Evolutionary conservation across 2,329 filamentous ascomycete species (phyloP), one percentile per base, ranked within the genome.

Genomic region (Fusarium sp.): DNA sequence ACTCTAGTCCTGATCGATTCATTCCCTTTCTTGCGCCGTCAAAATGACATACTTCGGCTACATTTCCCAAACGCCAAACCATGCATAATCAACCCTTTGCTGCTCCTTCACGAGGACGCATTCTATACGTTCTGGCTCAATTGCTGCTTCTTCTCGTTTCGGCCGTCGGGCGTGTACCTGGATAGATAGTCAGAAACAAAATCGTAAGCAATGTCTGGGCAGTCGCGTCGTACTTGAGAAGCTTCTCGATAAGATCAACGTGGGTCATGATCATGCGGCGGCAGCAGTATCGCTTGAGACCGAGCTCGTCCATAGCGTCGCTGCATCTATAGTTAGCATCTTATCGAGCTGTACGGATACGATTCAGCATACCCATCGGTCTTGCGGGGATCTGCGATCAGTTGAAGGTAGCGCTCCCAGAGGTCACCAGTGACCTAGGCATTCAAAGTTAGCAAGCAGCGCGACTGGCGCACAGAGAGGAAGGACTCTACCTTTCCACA

Each of bases 201-300:
- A 15, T 15, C 22, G 4, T 7, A 6, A 34, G 10, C 7, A 12
- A 13, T 22, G 24, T 40, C 25, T 24, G 32, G n/a, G 31, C 24
- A 15, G 35, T 31, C 28, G 36, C 24, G 34, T 52, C 86, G 70
- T 88, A 96, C 91, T 94, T 92, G 67, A 99, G 87, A 46, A 99
- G 87, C 81, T 99, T 99, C 84, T 99, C 95, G 71, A 99, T 97
- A 62, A 99, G 84, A 77, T 99, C 95, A 72, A 99, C 95, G 79
- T 99, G 95, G 58, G 95, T 99, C 91, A 99, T 97, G 78, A 99
- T 88, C 95, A 99, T 99, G 74, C 95, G 91, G 71, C 95, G 91
- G 82, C 95, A 99, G 86, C 95, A 99, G 83, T 99, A 99, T 70
- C 95, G 88, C 79, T 92, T 94, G 74, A 96, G 90, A 53, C 93